Base-by-base conservation (phyloP, 208 protist genomes). In the Crithidia expoeki region DNA sequence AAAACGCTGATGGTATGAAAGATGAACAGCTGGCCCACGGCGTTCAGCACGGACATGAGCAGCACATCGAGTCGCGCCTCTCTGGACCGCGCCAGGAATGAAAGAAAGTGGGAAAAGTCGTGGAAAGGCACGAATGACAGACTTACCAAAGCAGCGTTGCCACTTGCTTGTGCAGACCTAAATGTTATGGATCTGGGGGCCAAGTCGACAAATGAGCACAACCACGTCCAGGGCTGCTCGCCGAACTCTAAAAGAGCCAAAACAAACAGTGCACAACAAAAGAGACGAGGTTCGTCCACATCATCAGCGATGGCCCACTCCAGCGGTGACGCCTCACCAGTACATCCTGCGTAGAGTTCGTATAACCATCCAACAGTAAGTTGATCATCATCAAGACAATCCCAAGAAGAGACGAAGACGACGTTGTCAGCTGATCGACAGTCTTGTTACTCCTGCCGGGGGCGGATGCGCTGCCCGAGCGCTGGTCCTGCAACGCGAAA, bases 331-430 rank as follows among this genome's bases (percentile, higher is more conserved):
- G 74, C 69, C 83, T 83, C 44, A 94, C 85, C 19, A 96, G 67
- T 50, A 85, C 74, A 64, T 96, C 88, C 69, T 96, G 91, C 46
- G 91, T 96, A 12, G 88, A 85, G 80, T 92, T 91, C 7, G 83
- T 92, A 66, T 89, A 93, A 30, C 91, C 91, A 66, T 96, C 91
- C 68, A 92, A 75, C 25, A 90, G 16, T 11, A 96, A 77, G 64
- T 83, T 93, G 0, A 86, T 12, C 28, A 93, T 57, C 21, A 91
- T 65, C 12, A 94, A 65, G 25, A 79, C 10, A 53, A 94, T 80
- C 3, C 88, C 91, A 11, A 79, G 14, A 21, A 66, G 23, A 28
- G 64, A 80, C 10, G 64, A 79, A 11, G 58, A 60, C 28, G 65
- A 74, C 10, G 61, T 73, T 27, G 28, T 6, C 32, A 28, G 32